Conservation (phyloP, 257 asterid genomes). For the Anisodus acutangulus region DNA sequence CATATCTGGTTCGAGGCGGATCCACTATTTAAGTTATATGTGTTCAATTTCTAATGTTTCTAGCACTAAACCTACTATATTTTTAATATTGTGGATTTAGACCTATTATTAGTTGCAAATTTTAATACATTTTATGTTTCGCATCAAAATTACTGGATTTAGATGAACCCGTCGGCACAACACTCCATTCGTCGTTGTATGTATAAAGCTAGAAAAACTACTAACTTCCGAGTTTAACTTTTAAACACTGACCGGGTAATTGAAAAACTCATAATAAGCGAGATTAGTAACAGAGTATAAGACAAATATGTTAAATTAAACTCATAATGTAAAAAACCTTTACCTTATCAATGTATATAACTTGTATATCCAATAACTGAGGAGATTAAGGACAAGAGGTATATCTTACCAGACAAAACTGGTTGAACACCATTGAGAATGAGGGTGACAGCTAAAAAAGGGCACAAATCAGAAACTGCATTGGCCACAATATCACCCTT, state of each 20-base stretch:
- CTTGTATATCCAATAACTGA: neutral
- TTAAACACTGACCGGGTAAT: neutral
- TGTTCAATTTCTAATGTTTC: too few relatives aligned
- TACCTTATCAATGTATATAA: neutral
- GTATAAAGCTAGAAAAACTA: neutral
- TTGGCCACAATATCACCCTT: conserved; percentile 39
- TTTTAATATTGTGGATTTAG: too few relatives aligned
- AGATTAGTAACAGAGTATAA: neutral
- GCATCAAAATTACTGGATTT: too few relatives aligned
- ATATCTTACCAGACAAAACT: conserved; percentile 41
- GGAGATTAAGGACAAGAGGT: neutral
- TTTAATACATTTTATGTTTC: too few relatives aligned
- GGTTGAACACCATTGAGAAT: conserved; percentile 50
- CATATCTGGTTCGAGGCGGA: too few relatives aligned
- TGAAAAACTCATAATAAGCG: neutral
- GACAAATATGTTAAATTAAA: neutral
- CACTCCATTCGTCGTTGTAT: too few relatives aligned
- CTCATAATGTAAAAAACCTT: neutral
- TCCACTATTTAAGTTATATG: too few relatives aligned
- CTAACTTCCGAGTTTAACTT: neutral
- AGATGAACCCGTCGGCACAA: too few relatives aligned
- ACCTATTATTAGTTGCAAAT: too few relatives aligned
- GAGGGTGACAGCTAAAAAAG: conserved; percentile 43
- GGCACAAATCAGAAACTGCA: conserved; percentile 40
- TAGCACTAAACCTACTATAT: too few relatives aligned